Percentiles rank a stretch among this genome's conserved stretches.
These are phyloP conservation scores for Penicillium malachiteum DNA, from an alignment of 495 filamentous ascomycete species.

Conservation along the genomic window DNA sequence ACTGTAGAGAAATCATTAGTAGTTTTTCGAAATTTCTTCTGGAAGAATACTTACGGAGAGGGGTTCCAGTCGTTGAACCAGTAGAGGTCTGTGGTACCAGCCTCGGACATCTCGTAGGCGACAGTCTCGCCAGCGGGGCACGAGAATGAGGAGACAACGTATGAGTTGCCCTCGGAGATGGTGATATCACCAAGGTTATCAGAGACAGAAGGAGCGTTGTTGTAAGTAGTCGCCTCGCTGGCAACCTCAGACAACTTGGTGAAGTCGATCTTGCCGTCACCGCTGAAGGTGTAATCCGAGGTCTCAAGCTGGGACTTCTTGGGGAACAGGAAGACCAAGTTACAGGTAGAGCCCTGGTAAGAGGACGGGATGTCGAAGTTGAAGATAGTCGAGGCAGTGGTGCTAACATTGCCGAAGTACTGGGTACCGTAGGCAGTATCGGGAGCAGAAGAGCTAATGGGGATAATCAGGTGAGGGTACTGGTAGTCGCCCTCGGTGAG, in stretches of 20 bases:
- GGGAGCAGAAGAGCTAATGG: constrained; percentile 57
- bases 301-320: constrained; percentile 49
- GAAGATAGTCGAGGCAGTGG: constrained; percentile 60
- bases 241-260: constrained; percentile 42
- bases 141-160: constrained; percentile 52
- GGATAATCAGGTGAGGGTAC: constrained; percentile 67
- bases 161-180: constrained; percentile 56
- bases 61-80: constrained; percentile 66
- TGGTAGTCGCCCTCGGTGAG: constrained; percentile 44
- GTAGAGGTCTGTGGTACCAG: constrained; percentile 53
- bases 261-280: constrained; percentile 57
- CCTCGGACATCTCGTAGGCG: constrained; percentile 50
- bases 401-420: constrained; percentile 53
- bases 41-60: constrained; percentile 40
- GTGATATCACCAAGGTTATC: constrained; percentile 46
- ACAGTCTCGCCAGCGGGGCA: constrained; percentile 56
- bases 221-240: constrained; percentile 46
- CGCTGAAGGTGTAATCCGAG: constrained; percentile 56
- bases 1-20: not conserved
- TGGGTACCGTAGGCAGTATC: constrained; percentile 51
- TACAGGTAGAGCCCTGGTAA: constrained; percentile 58
- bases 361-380: constrained; percentile 64
- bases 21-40: not conserved
- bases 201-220: constrained; percentile 45
- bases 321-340: constrained; percentile 67